A percentile compares a stretch with the other conserved stretches of the same genome.
Conservation (phyloP, 2,329 filamentous ascomycete species). For the Trichophyton verrucosum region DNA sequence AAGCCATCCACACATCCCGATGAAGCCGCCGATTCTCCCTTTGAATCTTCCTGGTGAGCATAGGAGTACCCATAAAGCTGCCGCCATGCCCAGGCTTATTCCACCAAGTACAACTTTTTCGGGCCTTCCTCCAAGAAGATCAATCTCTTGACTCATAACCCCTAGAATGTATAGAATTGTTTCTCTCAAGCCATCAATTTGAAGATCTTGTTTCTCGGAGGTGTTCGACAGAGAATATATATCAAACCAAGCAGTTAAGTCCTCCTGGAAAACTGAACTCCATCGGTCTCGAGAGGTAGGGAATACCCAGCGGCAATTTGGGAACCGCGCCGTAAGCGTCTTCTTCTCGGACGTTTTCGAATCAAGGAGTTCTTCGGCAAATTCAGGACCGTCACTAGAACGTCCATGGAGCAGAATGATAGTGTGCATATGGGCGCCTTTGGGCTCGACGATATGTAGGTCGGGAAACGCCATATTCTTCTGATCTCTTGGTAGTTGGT, state of each 20-base stretch:
- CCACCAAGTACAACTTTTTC: constrained; percentile 32
- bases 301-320: constrained; percentile 35
- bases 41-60: constrained; percentile 16
- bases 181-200: constrained; percentile 29
- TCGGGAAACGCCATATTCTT: constrained; percentile 7
- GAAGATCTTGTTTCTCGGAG: constrained; percentile 25
- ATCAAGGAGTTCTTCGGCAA: constrained; percentile 37
- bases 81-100: constrained; percentile 40
- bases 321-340: constrained; percentile 22
- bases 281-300: constrained; percentile 30
- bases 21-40: constrained; percentile 30
- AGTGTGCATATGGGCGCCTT: constrained; percentile 5
- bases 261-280: constrained; percentile 34
- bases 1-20: constrained; percentile 42
- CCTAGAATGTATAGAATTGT: constrained; percentile 26
- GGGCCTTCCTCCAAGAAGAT: constrained; percentile 18
- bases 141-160: constrained; percentile 29
- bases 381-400: constrained; percentile 36
- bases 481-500: not conserved
- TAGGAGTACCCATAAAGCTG: constrained; percentile 31
- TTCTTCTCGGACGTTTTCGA: constrained; percentile 22
- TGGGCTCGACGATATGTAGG: constrained; percentile 16
- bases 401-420: constrained; percentile 36
- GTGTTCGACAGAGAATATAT: constrained; percentile 31
- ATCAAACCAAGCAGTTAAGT: constrained; percentile 41